Conservation (phyloP, 768 basidiomycete genomes). For the Albatrellus ellisii region DNA sequence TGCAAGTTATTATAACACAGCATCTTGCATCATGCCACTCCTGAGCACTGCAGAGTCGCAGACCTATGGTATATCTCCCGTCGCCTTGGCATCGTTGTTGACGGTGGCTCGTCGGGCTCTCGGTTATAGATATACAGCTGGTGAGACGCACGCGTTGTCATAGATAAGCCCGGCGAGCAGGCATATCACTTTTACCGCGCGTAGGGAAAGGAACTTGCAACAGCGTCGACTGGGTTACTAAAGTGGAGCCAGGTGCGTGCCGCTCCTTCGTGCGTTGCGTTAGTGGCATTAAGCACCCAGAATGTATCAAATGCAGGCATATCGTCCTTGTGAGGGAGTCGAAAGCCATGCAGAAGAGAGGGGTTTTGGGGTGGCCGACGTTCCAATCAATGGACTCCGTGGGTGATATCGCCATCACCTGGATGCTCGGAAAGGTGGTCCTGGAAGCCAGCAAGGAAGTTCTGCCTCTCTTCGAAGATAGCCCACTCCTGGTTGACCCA, state of each 20-base stretch:
- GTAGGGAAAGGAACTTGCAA: constrained; percentile 84
- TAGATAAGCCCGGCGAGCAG: constrained; percentile 35
- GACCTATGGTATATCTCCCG: constrained; percentile 71
- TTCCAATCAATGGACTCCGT: constrained; percentile 94
- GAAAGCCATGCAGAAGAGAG: constrained; percentile 68
- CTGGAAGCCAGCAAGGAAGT: constrained; percentile 90
- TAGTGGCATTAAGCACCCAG: not conserved
- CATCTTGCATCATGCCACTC: too few species aligned
- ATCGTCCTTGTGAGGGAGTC: constrained; percentile 71
- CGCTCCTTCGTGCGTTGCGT: not conserved
- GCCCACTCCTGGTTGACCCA: constrained; percentile 58
- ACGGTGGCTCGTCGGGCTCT: constrained; percentile 97
- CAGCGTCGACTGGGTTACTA: constrained; percentile 78
- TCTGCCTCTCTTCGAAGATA: constrained; percentile 29
- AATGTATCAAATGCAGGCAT: constrained; percentile 75
- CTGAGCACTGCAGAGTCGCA: too few species aligned
- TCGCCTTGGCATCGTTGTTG: constrained; percentile 89
- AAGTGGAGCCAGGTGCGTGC: constrained; percentile 84
- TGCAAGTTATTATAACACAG: too few species aligned
- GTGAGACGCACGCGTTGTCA: constrained; percentile 62
- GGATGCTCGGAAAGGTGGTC: constrained; percentile 99
- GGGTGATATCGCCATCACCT: constrained; percentile 85
- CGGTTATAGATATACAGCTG: constrained; percentile 95
- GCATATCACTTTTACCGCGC: constrained; percentile 53
- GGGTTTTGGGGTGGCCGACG: constrained; percentile 64